Evolutionary conservation across 202 grass and related monocot species (phyloP).

Genomic region (Dendrocalamus latiflorus): DNA sequence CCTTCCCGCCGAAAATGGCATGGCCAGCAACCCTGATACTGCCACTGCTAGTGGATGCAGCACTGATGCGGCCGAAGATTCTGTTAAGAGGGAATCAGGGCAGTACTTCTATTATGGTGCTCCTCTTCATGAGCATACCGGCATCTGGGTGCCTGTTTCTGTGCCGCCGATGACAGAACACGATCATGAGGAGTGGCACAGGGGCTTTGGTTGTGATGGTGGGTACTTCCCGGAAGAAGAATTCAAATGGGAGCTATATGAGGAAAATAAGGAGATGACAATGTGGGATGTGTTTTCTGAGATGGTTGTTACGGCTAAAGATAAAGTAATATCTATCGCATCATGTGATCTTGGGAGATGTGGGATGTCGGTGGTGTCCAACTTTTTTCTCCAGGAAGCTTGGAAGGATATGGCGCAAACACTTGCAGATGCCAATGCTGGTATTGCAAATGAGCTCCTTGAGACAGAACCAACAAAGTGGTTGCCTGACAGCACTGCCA

Average conservation of each 20-base stretch:
- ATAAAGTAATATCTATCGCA: slow-evolving; percentile 32
- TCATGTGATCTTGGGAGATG: slow-evolving; percentile 29
- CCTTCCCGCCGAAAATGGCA: neutral
- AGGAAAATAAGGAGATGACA: slow-evolving; percentile 55
- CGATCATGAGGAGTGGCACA: slow-evolving; percentile 43
- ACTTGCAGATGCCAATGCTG: slow-evolving; percentile 48
- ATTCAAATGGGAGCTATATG: slow-evolving; percentile 61
- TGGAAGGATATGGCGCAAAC: slow-evolving; percentile 78
- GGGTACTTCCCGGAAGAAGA: slow-evolving; percentile 59
- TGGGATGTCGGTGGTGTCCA: slow-evolving; percentile 38
- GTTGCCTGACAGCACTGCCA: slow-evolving; percentile 62
- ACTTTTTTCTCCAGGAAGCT: slow-evolving; percentile 54
- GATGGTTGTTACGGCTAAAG: slow-evolving; percentile 44
- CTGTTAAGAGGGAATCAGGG: slow-evolving; percentile 3
- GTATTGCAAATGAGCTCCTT: slow-evolving; percentile 40
- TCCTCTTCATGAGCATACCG: slow-evolving; percentile 57
- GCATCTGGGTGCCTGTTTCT: slow-evolving; percentile 81
- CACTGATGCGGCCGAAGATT: slow-evolving; percentile 17
- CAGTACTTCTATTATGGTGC: slow-evolving; percentile 44
- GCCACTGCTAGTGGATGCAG: slow-evolving; percentile 4
- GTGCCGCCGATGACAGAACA: slow-evolving; percentile 55
- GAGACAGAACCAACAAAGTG: slow-evolving; percentile 61
- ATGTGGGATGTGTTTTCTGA: slow-evolving; percentile 84
- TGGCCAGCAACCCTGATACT: slow-evolving; percentile 16
- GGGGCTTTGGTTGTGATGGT: slow-evolving; percentile 35